These are phyloP conservation scores for Inonotus hispidus DNA, from an alignment of 1,284 basidiomycete species.

Conservation along the genomic window DNA sequence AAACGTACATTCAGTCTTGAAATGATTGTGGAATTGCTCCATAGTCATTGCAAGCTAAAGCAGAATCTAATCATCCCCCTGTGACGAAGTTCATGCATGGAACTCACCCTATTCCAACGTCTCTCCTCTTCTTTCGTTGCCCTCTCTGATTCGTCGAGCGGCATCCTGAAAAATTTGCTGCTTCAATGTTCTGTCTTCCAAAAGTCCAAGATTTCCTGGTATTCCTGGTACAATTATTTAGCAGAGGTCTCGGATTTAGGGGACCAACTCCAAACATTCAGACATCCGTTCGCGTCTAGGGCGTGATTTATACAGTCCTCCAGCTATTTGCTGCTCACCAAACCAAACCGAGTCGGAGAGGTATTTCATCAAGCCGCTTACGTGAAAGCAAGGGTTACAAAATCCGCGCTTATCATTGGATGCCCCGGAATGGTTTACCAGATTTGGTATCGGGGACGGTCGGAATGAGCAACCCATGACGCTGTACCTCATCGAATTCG, in stretches of 20 bases:
- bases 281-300: not conserved
- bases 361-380: not conserved
- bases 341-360: not conserved
- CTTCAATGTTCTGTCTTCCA: not conserved
- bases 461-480: not conserved
- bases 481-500: not conserved
- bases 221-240: not conserved
- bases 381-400: not conserved
- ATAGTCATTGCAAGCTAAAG: conserved; percentile 14
- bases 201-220: not conserved
- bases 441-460: not conserved
- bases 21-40: conserved; percentile 16
- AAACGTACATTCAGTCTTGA: conserved; percentile 17
- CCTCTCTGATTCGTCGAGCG: not conserved
- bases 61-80: not conserved
- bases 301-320: not conserved
- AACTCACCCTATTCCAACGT: conserved; percentile 15
- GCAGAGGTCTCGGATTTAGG: not conserved
- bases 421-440: not conserved
- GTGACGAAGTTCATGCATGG: not conserved
- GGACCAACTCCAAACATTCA: not conserved
- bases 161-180: not conserved
- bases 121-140: conserved; percentile 2
- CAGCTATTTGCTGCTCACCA: not conserved
- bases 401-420: not conserved